Evolutionary conservation across 139 green algal species (phyloP).

Genomic region (Chara braunii): DNA sequence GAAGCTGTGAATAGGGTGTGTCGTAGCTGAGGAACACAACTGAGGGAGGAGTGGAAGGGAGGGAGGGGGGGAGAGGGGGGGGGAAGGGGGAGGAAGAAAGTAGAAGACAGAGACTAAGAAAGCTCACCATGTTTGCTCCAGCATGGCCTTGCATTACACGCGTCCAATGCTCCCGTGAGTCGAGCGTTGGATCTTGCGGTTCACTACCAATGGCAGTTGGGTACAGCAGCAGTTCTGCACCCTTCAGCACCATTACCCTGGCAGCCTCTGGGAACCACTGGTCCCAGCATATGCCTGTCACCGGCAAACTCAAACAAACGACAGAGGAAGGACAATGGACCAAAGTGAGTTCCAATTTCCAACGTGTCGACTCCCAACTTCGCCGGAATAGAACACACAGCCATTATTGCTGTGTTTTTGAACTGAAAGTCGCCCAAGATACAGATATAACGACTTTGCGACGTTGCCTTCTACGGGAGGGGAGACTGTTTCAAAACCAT

Average conservation of each 20-base stretch:
- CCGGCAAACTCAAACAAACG: too few relatives aligned
- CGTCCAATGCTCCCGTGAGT: slow-evolving; percentile 33
- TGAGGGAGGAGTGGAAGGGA: background rate
- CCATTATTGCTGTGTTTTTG: too few relatives aligned
- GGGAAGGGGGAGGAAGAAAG: background rate
- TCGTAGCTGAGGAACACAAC: too few relatives aligned
- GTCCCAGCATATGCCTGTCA: slow-evolving; percentile 47
- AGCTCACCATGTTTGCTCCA: slow-evolving; percentile 34
- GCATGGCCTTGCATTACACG: slow-evolving; percentile 43
- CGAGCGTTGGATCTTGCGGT: slow-evolving; percentile 37
- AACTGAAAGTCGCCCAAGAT: too few relatives aligned
- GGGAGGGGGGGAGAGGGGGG: background rate
- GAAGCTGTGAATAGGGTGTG: too few relatives aligned
- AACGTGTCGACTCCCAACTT: too few relatives aligned
- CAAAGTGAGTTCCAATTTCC: background rate
- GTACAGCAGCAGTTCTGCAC: slow-evolving; percentile 43
- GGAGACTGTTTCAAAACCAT: too few relatives aligned
- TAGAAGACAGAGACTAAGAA: background rate
- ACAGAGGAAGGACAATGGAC: background rate
- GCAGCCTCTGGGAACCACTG: slow-evolving; percentile 46
- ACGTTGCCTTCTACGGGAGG: too few relatives aligned
- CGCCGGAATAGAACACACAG: too few relatives aligned
- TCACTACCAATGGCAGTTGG: slow-evolving; percentile 45
- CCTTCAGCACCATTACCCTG: slow-evolving; percentile 30
- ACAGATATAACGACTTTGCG: too few relatives aligned